These are phyloP conservation scores for Penicillium digitatum DNA, from an alignment of 2,329 filamentous ascomycete species.

Conservation along the genomic window DNA sequence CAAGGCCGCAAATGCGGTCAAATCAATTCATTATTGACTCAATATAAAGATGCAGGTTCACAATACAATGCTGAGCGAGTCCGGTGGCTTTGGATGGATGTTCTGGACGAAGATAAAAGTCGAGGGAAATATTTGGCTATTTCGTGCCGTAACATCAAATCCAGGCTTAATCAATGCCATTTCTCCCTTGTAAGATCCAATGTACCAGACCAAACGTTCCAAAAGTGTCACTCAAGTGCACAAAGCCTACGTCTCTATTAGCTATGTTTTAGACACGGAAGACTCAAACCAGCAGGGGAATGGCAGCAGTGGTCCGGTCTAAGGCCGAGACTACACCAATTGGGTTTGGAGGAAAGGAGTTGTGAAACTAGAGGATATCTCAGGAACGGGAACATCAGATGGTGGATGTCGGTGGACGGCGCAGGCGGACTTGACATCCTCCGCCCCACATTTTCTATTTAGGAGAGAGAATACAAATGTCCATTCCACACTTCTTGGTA, in stretches of 20 bases:
- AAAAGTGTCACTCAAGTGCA: not conserved
- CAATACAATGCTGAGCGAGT: not conserved
- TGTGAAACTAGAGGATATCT: not conserved
- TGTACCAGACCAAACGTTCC: not conserved
- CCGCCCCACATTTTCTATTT: conserved; percentile 7
- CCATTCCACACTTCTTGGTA: not conserved
- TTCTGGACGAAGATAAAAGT: not conserved
- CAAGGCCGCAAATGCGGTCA: too few species aligned
- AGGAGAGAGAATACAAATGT: not conserved
- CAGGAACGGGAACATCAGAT: not conserved
- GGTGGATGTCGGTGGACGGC: not conserved
- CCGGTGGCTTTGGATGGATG: not conserved
- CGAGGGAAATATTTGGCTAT: not conserved
- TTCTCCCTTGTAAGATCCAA: not conserved
- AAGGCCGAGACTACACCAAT: too few species aligned
- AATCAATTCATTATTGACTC: not conserved
- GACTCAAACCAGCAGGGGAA: not conserved
- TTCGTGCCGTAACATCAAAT: not conserved
- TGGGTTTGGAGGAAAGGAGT: not conserved
- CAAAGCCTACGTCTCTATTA: not conserved
- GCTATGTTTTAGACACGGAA: too few species aligned
- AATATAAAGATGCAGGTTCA: too few species aligned
- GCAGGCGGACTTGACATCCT: conserved; percentile 3
- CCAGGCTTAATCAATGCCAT: not conserved
- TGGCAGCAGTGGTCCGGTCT: too few species aligned